Base-by-base conservation (phyloP, 129 eudicot species). In the Gnaphalium uliginosum region DNA sequence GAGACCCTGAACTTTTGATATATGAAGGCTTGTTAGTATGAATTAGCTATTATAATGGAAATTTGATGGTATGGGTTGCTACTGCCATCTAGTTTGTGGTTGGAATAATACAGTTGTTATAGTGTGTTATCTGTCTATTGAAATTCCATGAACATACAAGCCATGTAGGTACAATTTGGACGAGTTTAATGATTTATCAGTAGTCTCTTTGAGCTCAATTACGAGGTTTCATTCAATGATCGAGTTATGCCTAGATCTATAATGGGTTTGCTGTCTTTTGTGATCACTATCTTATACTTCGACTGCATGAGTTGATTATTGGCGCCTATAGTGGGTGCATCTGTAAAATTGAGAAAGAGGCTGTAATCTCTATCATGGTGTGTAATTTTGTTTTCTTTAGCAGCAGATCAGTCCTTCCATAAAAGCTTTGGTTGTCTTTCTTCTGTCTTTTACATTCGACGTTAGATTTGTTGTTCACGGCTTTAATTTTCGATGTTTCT, bases 1-100 rank as follows among this genome's bases (percentile, higher is more conserved):
- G 59, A 86, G 72, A 60, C 71, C 78, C 37, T 71, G 72, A 74
- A 71, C 51, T n/a, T 56, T 69, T 80, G 69, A 77, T 86, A 41
- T 64, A 69, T 76, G 50, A 73, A 69, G 68, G 69, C 30, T 75
- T 79, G 78, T 63, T 71, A 29, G 67, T 53, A 57, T 69, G 14
- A 37, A 23, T 43, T 29, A 26, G 81, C 61, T 48, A 67, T 79
- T 41, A 76, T 29, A 13, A 60, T 63, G 72, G 82, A 73, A 67
- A 43, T 80, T 74, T 64, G 79, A 60, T 80, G 82, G 67, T 13
- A 77, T 69, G 64, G 79, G 60, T 69, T 37, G 83, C 56, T 66
- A 27, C 11, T 81, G 63, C 13, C 76, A 64, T 77, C 23, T 65
- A 66, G 78, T 74, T 78, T 74, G 69, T 84, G 72, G 71, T 81